Evolutionary conservation across 495 filamentous ascomycete genomes (phyloP).

Genomic region (Delitschia confertaspora): DNA sequence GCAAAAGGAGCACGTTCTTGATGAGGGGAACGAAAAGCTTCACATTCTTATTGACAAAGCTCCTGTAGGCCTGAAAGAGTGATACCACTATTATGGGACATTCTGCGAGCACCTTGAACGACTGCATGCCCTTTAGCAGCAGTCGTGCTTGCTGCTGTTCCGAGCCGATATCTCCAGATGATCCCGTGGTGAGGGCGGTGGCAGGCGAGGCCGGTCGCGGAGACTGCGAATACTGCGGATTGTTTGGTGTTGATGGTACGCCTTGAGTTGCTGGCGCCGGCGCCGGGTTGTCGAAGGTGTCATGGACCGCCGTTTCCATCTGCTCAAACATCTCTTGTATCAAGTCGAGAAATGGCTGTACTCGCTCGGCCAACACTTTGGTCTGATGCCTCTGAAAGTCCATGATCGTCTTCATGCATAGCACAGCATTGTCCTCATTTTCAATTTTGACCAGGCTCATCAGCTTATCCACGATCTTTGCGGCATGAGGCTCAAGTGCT

Average conservation of each 20-base stretch:
- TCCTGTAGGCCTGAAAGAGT: slow-evolving; percentile 85
- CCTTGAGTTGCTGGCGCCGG: slow-evolving; percentile 43
- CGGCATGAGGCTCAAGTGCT: slow-evolving; percentile 74
- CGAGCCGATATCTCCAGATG: slow-evolving; percentile 56
- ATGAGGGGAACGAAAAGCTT: slow-evolving; percentile 89
- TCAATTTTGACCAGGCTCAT: slow-evolving; percentile 82
- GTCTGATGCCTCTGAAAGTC: slow-evolving; percentile 89
- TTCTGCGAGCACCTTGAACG: slow-evolving; percentile 96
- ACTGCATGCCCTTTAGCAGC: slow-evolving; percentile 86
- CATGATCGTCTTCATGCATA: slow-evolving; percentile 97
- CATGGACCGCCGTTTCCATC: slow-evolving; percentile 85
- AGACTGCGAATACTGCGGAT: slow-evolving; percentile 67
- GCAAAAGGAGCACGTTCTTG: slow-evolving; percentile 76
- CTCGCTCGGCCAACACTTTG: slow-evolving; percentile 66
- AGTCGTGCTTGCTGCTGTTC: slow-evolving; percentile 76
- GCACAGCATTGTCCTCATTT: slow-evolving; percentile 95
- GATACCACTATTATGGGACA: slow-evolving; percentile 99
- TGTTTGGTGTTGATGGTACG: slow-evolving; percentile 69
- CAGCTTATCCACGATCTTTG: slow-evolving; percentile 75
- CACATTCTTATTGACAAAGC: slow-evolving; percentile 71
- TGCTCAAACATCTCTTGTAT: slow-evolving; percentile 93
- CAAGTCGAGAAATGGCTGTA: slow-evolving; percentile 81
- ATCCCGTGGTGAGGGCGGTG: slow-evolving; percentile 45
- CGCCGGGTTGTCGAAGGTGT: slow-evolving; percentile 74
- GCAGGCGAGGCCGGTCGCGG: slow-evolving; percentile 85